Evolutionary conservation across 2,329 filamentous ascomycete species (phyloP).

Genomic region (Verticillium longisporum): DNA sequence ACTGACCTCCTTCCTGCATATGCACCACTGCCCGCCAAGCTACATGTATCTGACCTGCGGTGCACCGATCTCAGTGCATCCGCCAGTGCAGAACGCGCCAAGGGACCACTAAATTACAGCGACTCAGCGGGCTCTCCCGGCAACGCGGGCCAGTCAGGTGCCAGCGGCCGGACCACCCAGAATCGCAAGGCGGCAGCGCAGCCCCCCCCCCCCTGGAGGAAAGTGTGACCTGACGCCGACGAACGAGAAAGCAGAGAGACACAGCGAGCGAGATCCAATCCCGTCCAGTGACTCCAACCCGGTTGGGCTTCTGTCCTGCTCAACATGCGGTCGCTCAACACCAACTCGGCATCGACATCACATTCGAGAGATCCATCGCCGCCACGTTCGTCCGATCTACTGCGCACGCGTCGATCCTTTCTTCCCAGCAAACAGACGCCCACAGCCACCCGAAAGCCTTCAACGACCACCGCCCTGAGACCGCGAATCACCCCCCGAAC

Average conservation of each 20-base stretch:
- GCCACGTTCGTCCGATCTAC: background rate
- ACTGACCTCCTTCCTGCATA: background rate
- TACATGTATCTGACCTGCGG: background rate
- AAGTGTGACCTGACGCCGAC: background rate
- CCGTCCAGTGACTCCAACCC: background rate
- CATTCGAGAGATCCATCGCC: background rate
- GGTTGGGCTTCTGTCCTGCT: background rate
- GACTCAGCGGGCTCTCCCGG: background rate
- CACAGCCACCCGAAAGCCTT: background rate
- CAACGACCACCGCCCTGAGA: background rate
- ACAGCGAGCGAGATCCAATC: background rate
- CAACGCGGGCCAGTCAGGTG: background rate
- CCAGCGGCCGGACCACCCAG: background rate
- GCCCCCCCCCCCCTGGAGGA: background rate
- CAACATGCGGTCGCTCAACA: conserved; percentile 2
- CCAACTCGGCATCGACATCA: conserved; percentile 2
- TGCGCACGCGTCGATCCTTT: conserved; percentile 1
- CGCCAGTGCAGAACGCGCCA: background rate
- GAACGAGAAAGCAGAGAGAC: background rate
- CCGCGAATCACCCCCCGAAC: background rate
- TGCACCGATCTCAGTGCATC: background rate
- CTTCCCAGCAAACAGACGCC: background rate
- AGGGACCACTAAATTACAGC: background rate
- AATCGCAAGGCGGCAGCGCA: no score
- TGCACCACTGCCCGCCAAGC: background rate